Base-by-base conservation (phyloP, 768 basidiomycete genomes). In the Sarcomyxa edulis region DNA sequence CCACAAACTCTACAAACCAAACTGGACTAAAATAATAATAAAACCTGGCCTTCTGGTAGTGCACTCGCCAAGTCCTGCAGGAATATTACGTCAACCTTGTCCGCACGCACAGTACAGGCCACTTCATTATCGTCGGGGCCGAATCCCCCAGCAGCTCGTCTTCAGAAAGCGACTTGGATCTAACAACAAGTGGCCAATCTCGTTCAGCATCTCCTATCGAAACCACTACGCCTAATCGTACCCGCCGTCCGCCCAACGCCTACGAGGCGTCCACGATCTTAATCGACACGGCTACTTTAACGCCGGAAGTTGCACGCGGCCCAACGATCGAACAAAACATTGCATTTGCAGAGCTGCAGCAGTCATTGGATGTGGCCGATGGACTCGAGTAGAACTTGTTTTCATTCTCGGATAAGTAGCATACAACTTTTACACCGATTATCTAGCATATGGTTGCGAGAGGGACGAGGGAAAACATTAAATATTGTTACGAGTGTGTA, bases 11-110 rank as follows among this genome's bases (percentile, higher is more conserved):
- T 22, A 16, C 21, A 23, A 18, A 27, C 24, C 7, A 31, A n/a
- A 16, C 40, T 14, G 43, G 32, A 32, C 45, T 47, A 36, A 45
- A 47, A 29, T 44, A 27, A 32, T n/a, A n/a, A n/a, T n/a, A n/a
- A n/a, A n/a, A n/a, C n/a, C n/a, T n/a, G n/a, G n/a, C n/a, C n/a
- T 57, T 51, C 48, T 52, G 37, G 35, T 66, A 96, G 93, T 91
- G 88, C 68, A 91, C 88, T 15, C 78, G 84, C 46, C 90, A 94
- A 50, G 72, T 89, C 49, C 76, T 96, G 28, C 88, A 96, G 61
- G 82, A 90, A 52, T 97, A 95, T 63, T 96, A 95, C 68, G 71
- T 87, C 65, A 95, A 88, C 56, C 85, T 97, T 54, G 85, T 93
- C 42, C 78, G 85, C 40, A 89, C 90, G 8, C 84, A 94, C 58